phyloP scores from a whole-genome alignment of 1,284 basidiomycete species.

The Xerocomus amazonicus region DNA sequence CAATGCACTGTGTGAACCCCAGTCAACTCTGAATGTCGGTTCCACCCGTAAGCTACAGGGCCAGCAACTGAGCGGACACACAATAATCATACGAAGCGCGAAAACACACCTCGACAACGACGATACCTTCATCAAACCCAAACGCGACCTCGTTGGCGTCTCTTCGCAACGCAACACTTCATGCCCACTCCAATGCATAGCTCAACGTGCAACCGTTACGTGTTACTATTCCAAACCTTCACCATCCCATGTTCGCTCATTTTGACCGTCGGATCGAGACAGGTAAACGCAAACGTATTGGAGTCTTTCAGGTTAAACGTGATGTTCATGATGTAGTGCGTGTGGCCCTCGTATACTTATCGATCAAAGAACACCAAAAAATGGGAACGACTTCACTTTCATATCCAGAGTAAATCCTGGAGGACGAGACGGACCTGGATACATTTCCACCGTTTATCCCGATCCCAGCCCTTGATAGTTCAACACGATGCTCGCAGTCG shows the following conservation, averaged over 20 bases:
- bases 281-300: conserved; percentile 94
- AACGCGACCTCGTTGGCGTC: conserved; percentile 92
- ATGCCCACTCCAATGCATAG: conserved; percentile 94
- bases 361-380: neutral
- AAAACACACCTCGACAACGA: conserved; percentile 79
- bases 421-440: conserved; percentile 65
- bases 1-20: no score
- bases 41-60: conserved; percentile 56
- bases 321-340: conserved; percentile 99
- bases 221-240: conserved; percentile 98
- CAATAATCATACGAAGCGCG: neutral
- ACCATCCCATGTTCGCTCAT: conserved; percentile 97
- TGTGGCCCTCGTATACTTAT: conserved; percentile 94
- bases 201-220: conserved; percentile 92
- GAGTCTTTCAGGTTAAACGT: conserved; percentile 97
- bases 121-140: conserved; percentile 96
- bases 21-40: no score
- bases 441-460: conserved; percentile 99
- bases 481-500: conserved; percentile 86
- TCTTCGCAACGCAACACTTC: conserved; percentile 87
- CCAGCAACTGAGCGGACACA: neutral
- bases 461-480: conserved; percentile 99
- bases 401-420: no score
- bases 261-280: conserved; percentile 94
- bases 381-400: no score